Percentiles rank a stretch among this genome's conserved stretches.
phyloP scores from a whole-genome alignment of 257 asterid genomes.

The Coffea eugenioides region DNA sequence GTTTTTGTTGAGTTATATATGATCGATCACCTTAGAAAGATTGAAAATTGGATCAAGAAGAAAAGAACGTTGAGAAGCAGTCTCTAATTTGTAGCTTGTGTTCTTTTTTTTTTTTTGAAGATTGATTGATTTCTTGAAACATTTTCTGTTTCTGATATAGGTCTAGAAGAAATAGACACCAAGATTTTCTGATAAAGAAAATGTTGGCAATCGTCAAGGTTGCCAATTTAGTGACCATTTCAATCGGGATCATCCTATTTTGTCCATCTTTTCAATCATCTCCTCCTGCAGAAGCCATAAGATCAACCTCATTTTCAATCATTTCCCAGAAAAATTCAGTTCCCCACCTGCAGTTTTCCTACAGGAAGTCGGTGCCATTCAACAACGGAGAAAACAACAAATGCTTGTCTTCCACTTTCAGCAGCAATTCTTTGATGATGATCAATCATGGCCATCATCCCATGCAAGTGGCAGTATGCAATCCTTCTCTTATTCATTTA shows the following conservation, averaged over 20 bases:
- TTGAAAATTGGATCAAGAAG: background rate
- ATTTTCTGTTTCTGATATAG: too few species aligned
- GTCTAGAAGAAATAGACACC: background rate
- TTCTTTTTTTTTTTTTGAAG: background rate
- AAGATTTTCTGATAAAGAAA: background rate
- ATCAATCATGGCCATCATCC: too few species aligned
- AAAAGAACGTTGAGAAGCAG: background rate
- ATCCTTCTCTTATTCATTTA: slow-evolving; percentile 50
- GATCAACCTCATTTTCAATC: slow-evolving; percentile 24
- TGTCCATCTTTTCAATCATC: slow-evolving; percentile 51
- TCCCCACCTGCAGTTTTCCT: background rate
- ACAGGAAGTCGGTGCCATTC: background rate
- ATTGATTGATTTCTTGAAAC: background rate
- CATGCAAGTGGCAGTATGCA: background rate
- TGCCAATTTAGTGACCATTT: slow-evolving; percentile 16
- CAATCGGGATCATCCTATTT: slow-evolving; percentile 43
- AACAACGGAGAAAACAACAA: background rate
- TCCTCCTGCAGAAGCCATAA: slow-evolving; percentile 51
- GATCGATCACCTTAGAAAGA: too few species aligned
- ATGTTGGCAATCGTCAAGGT: slow-evolving; percentile 14
- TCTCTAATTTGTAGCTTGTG: background rate
- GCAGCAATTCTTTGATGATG: too few species aligned
- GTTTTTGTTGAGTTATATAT: too few species aligned
- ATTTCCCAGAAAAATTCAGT: background rate
- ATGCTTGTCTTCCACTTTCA: background rate